These are phyloP conservation scores for Zygosaccharomyces kombuchaensis DNA, from an alignment of 805 yeast species.

Conservation along the genomic window DNA sequence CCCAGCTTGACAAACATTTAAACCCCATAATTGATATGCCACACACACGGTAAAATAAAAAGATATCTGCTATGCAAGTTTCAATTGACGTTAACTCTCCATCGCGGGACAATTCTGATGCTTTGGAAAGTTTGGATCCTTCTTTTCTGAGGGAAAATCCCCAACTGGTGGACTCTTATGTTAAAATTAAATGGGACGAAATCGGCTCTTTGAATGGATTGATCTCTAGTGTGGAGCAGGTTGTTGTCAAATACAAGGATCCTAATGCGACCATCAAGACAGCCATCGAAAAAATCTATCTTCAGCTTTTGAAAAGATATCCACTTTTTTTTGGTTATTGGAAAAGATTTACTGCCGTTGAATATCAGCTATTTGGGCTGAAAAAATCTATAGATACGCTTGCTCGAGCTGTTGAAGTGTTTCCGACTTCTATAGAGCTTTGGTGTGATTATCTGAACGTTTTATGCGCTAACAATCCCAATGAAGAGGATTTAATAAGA, in stretches of 20 bases:
- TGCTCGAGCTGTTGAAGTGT: constrained; percentile 41
- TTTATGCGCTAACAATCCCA: constrained; percentile 40
- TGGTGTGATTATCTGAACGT: constrained; percentile 67
- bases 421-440: constrained; percentile 57
- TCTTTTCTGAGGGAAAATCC: constrained; percentile 29
- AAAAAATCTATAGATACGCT: constrained; percentile 46
- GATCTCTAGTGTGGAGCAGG: constrained; percentile 33
- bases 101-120: neutral
- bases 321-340: constrained; percentile 61
- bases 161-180: constrained; percentile 22
- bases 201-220: constrained; percentile 40
- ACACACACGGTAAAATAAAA: no score
- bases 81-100: neutral
- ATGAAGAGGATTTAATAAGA: constrained; percentile 35
- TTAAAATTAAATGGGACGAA: constrained; percentile 31
- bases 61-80: neutral
- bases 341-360: constrained; percentile 55
- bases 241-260: constrained; percentile 33
- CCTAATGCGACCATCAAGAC: constrained; percentile 33
- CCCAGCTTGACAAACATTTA: no score
- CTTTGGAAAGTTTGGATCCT: constrained; percentile 20
- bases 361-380: constrained; percentile 53
- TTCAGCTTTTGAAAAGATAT: constrained; percentile 45
- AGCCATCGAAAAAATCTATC: constrained; percentile 36
- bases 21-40: no score